phyloP scores from a whole-genome alignment of 495 filamentous ascomycete genomes.

The Penicillium crystallinum region DNA sequence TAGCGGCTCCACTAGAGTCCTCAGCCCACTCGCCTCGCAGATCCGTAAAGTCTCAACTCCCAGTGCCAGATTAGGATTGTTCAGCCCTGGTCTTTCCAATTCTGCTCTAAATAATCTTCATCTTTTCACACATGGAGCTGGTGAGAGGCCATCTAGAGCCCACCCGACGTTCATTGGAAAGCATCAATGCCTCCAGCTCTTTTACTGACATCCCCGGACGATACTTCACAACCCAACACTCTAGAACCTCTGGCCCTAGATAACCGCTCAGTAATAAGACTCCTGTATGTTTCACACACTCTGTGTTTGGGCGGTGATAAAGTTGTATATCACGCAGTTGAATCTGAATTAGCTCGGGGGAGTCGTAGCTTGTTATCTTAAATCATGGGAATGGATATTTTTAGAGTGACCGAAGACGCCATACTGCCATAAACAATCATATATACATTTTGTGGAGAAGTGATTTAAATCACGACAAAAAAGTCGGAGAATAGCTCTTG shows the following conservation, averaged over 20 bases:
- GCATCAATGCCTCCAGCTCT: not conserved
- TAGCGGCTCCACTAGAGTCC: not conserved
- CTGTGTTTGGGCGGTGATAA: no score
- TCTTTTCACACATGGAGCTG: not conserved
- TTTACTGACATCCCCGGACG: not conserved
- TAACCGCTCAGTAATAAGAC: conserved; percentile 16
- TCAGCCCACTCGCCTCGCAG: conserved; percentile 7
- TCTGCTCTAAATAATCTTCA: not conserved
- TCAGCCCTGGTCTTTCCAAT: not conserved
- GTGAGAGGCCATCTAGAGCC: not conserved
- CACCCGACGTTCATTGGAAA: not conserved
- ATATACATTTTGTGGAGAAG: no score
- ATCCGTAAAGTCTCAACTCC: not conserved
- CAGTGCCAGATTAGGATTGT: no score
- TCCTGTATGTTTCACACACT: not conserved
- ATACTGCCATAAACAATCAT: no score
- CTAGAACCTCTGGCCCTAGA: not conserved
- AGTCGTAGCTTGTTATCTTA: no score
- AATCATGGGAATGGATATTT: no score
- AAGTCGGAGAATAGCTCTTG: no score
- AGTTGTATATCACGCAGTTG: no score
- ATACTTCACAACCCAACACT: not conserved
- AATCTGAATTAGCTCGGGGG: no score
- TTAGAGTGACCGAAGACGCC: no score
- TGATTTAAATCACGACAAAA: no score